Base-by-base conservation (phyloP, 768 basidiomycete genomes). In the Serendipita vermifera region DNA sequence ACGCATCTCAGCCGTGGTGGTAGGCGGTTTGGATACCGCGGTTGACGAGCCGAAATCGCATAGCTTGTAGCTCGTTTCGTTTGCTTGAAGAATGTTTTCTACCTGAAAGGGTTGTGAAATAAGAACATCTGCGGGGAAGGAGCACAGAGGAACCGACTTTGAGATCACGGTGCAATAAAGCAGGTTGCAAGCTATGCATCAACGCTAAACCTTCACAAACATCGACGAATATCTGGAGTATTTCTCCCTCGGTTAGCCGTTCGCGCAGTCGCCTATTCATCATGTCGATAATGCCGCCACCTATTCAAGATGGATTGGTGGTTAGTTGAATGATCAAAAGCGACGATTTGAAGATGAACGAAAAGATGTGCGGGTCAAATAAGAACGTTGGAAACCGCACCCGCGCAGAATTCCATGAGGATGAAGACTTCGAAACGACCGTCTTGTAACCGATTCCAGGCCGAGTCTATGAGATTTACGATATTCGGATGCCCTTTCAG, bases 241-340 rank as follows among this genome's bases (percentile, higher is more conserved):
- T 97, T 69, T 99, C 96, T 22, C 84, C 78, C 70, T 99, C 96
- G 2, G 90, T 93, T 38, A 98, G 77, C 24, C 96, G 81, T 70
- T 98, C 92, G 55, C 93, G 80, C 41, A 99, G 76, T 54, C 96
- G 81, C 62, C 92, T 82, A 70, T 99, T 99, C 88, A 99, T 92
- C 85, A 98, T 92, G 72, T 99, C 96, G 69, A 99, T 98, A 61
- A 99, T 97, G 33, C 96, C 96, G 35, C 96, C 96, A 46, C 92
- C 92, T 90, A 61, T 13, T 55, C 60, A 43, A 60, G 63, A 48
- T 36, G n/a, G 9, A 57, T 63, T 38, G 63, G 35, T 39, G 54
- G 33, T 32, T 35, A 14, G 33, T 54, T 33, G 17, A 39, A n/a
- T 22, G 17, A 15, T 5, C 35, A 36, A n/a, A 7, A 54, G 32